phyloP scores from a whole-genome alignment of 768 basidiomycete species.

The Omphalotus guepiniiformis region DNA sequence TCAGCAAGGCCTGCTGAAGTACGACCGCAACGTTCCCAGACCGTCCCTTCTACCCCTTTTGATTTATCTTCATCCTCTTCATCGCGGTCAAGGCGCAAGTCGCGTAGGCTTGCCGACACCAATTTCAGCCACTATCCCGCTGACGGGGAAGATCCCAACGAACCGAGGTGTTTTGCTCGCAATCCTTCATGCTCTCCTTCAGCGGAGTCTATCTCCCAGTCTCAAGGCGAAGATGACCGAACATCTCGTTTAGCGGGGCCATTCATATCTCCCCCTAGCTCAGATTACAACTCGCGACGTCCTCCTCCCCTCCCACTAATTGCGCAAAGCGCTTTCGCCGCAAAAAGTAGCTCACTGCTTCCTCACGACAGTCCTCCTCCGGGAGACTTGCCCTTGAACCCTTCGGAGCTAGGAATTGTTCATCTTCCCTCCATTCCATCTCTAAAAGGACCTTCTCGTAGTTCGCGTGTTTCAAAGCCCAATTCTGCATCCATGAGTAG shows the following conservation, averaged over 20 bases:
- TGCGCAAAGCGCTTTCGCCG: constrained; percentile 11
- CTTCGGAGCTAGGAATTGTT: constrained; percentile 37
- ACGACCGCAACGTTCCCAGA: background rate
- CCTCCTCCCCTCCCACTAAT: constrained; percentile 10
- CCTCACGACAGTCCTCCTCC: constrained; percentile 14
- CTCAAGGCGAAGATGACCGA: background rate
- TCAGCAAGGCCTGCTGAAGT: background rate
- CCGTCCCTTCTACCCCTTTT: constrained; percentile 6
- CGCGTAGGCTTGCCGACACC: constrained; percentile 10
- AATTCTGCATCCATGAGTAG: too few relatives aligned
- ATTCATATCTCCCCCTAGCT: background rate
- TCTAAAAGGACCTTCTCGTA: background rate
- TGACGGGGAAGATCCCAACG: constrained; percentile 18
- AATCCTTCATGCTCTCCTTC: constrained; percentile 16
- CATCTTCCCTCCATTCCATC: constrained; percentile 34
- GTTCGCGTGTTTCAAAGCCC: too few relatives aligned
- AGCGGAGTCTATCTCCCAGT: background rate
- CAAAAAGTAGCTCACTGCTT: constrained; percentile 13
- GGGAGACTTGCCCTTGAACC: constrained; percentile 34
- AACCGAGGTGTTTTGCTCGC: constrained; percentile 10
- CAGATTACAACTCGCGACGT: constrained; percentile 10
- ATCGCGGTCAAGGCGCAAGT: constrained; percentile 8
- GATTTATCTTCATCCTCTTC: constrained; percentile 3
- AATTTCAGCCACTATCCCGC: constrained; percentile 33
- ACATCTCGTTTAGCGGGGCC: background rate